Percentiles rank a stretch among this genome's conserved stretches.
These are phyloP conservation scores for Penicillium tannophilum DNA, from an alignment of 495 filamentous ascomycete species.

Conservation along the genomic window DNA sequence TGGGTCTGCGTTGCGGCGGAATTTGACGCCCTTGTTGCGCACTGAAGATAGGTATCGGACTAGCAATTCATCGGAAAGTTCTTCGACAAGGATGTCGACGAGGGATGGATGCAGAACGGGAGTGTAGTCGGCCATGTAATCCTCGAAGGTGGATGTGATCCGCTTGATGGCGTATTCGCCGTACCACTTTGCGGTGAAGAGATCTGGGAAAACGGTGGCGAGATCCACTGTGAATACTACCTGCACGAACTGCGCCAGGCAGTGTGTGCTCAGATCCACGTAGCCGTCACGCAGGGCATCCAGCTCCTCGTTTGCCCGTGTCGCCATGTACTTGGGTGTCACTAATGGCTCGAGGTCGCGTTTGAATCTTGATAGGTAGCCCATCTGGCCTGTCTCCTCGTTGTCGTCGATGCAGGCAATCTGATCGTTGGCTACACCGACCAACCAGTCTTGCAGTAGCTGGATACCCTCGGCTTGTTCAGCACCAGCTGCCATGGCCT, in stretches of 20 bases:
- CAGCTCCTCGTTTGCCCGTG: slow-evolving; percentile 68
- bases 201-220: slow-evolving; percentile 72
- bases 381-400: slow-evolving; percentile 63
- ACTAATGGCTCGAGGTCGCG: slow-evolving; percentile 77
- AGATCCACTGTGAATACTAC: slow-evolving; percentile 90
- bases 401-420: slow-evolving; percentile 95
- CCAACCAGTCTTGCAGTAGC: slow-evolving; percentile 85
- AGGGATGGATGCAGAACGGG: slow-evolving; percentile 80
- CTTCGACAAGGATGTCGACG: slow-evolving; percentile 85
- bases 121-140: slow-evolving; percentile 86
- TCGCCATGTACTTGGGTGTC: slow-evolving; percentile 74
- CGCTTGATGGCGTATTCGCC: slow-evolving; percentile 77
- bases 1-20: slow-evolving; percentile 72
- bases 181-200: slow-evolving; percentile 93
- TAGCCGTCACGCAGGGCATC: slow-evolving; percentile 82
- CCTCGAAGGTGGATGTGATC: slow-evolving; percentile 89
- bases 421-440: slow-evolving; percentile 98
- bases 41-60: slow-evolving; percentile 83
- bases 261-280: slow-evolving; percentile 89
- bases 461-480: slow-evolving; percentile 77
- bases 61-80: slow-evolving; percentile 86
- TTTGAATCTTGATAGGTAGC: slow-evolving; percentile 81
- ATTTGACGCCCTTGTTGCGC: slow-evolving; percentile 87
- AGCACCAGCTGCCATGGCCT: slow-evolving; percentile 59
- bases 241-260: slow-evolving; percentile 78